Conservation (phyloP, 2,329 filamentous ascomycete species). For the Pseudocercospora macadamiae region DNA sequence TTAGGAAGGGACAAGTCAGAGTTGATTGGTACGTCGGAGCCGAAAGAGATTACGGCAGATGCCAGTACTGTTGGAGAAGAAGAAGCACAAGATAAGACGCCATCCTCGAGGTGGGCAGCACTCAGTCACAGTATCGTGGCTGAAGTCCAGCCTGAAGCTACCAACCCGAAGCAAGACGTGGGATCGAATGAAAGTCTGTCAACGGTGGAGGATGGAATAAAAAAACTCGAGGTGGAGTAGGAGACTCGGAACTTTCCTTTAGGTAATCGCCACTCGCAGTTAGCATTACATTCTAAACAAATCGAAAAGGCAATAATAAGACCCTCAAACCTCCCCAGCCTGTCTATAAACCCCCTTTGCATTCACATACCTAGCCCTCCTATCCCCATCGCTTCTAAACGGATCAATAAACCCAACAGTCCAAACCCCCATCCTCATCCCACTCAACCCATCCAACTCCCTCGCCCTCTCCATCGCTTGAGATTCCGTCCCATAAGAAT, state of each 20-base stretch:
- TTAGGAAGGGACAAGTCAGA: not conserved
- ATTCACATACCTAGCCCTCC: constrained; percentile 16
- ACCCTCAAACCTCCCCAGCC: constrained; percentile 10
- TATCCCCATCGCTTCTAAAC: not conserved
- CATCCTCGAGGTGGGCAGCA: not conserved
- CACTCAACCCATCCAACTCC: constrained; percentile 15
- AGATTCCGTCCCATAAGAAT: constrained; percentile 18
- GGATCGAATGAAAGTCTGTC: not conserved
- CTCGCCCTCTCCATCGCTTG: constrained; percentile 17
- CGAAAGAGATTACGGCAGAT: not conserved
- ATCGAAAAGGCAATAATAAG: not conserved
- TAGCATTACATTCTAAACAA: not conserved
- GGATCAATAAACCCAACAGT: constrained; percentile 20
- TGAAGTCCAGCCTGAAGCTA: not conserved
- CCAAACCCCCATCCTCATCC: constrained; percentile 14
- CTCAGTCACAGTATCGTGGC: not conserved
- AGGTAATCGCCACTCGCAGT: no score
- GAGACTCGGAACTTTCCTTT: no score
- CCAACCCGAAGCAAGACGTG: not conserved
- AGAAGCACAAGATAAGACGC: not conserved
- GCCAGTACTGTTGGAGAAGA: not conserved
- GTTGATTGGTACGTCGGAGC: not conserved
- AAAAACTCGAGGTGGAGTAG: no score
- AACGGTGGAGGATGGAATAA: no score
- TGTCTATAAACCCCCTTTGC: constrained; percentile 1